A percentile compares a stretch with the other conserved stretches of the same genome.
These are phyloP conservation scores for Tetrahymena thermophila DNA, from an alignment of 73 alveolate genomes.

Conservation along the genomic window DNA sequence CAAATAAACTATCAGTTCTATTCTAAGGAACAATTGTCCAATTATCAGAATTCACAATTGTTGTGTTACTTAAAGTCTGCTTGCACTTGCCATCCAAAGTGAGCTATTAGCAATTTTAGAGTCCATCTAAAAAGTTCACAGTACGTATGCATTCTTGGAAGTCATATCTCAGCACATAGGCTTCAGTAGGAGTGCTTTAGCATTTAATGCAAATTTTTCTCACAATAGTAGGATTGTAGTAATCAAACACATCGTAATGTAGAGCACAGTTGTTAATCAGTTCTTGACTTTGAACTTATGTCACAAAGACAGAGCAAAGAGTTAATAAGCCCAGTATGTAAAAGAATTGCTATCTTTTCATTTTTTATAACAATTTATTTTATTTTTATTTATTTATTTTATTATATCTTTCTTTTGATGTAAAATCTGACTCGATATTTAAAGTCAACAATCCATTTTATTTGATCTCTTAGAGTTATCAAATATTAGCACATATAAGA, in stretches of 20 bases:
- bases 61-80: not conserved
- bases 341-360: not conserved
- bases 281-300: not conserved
- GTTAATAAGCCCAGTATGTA: not conserved
- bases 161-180: not conserved
- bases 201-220: not conserved
- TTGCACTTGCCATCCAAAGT: not conserved
- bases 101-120: not conserved
- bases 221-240: not conserved
- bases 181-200: not conserved
- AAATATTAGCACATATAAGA: no score
- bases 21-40: not conserved
- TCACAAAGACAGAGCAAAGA: no score
- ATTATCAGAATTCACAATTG: not conserved
- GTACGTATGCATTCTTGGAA: not conserved
- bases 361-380: no score
- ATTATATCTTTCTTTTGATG: no score
- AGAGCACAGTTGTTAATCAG: not conserved
- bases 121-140: not conserved
- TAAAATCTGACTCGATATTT: no score
- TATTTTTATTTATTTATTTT: no score
- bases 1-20: not conserved
- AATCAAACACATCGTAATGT: not conserved
- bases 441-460: no score
- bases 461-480: no score